Evolutionary conservation across 2,329 filamentous ascomycete species (phyloP).

Genomic region (Neofusicoccum kwambonambiense): DNA sequence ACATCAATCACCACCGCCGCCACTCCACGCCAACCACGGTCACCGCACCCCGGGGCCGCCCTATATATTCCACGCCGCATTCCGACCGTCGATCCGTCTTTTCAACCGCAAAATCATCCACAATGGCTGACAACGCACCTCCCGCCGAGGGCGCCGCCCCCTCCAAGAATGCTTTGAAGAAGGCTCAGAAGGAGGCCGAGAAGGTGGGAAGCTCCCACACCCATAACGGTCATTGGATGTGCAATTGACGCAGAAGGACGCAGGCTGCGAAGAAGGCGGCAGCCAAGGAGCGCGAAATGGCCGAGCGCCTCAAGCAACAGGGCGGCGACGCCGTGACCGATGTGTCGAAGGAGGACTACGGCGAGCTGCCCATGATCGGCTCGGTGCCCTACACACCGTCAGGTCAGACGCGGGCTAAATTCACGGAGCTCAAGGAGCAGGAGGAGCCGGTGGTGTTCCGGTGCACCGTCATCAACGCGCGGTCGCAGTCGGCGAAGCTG

Average conservation of each 20-base stretch:
- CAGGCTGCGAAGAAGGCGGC: conserved; percentile 43
- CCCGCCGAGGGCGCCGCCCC: conserved; percentile 24
- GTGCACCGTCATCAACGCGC: conserved; percentile 81
- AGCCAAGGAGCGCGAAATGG: conserved; percentile 52
- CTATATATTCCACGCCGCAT: neutral
- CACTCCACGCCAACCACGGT: conserved; percentile 1
- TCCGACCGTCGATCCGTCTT: neutral
- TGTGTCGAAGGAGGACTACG: conserved; percentile 76
- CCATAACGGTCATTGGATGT: neutral
- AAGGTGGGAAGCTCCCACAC: conserved; percentile 27
- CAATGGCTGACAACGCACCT: conserved; percentile 33
- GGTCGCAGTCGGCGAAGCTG: conserved; percentile 87
- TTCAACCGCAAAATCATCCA: neutral
- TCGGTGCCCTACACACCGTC: conserved; percentile 54
- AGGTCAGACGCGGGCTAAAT: conserved; percentile 55
- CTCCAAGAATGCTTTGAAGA: conserved; percentile 44
- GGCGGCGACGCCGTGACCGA: conserved; percentile 65
- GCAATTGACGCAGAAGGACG: conserved; percentile 19
- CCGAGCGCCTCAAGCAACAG: conserved; percentile 52
- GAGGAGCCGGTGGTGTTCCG: conserved; percentile 66
- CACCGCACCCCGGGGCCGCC: neutral
- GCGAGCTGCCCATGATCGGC: conserved; percentile 61
- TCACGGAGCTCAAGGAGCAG: conserved; percentile 43
- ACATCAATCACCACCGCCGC: conserved; percentile 10
- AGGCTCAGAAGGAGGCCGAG: conserved; percentile 42